Base-by-base conservation (phyloP, 106 monocot species). In the Allium sativum region DNA sequence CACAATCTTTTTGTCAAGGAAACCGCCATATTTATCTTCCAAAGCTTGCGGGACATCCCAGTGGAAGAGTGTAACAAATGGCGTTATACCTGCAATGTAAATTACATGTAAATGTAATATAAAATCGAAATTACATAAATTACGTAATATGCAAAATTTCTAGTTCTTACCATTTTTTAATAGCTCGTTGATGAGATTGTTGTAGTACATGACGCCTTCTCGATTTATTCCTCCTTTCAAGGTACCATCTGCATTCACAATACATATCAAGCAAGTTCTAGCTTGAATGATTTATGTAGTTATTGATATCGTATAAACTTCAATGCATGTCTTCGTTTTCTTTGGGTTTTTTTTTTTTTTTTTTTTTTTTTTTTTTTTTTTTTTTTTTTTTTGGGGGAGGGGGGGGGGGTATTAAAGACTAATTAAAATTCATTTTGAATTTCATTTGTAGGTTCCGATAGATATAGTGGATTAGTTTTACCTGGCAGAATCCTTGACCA, bases 161-260 rank as follows among this genome's bases (percentile, higher is more conserved):
- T 12, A 50, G 48, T 50, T 11, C 11, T 12, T 44, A 62, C 62
- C 62, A 47, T 62, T 62, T 47, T 66, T 65, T 50, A 56, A 17
- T 45, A 83, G 77, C 14, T 87, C 79, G 19, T 83, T 59, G 40
- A 87, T 87, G 67, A 87, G 59, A 18, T 77, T 74, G 59, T 77
- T 80, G 74, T 87, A 87, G 20, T 77, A 77, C 0, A 56, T 31
- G 53, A 87, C 59, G 1, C 87, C 87, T 56, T 77, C 74, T 47
- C 70, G 61, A 55, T 80, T 87, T 10, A 87, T 61, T 40, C 80
- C 80, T 19, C 79, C 82, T 10, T 56, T 67, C 52, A 74, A 10
- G 18, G 20, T 71, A 21, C 84, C 84, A 51, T 69, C 84, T 84
- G 57, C 48, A 41, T 42, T 10, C 6, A 18, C 41, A 44, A 60